Base-by-base conservation (phyloP, 257 asterid genomes). In the Salvia hispanica region DNA sequence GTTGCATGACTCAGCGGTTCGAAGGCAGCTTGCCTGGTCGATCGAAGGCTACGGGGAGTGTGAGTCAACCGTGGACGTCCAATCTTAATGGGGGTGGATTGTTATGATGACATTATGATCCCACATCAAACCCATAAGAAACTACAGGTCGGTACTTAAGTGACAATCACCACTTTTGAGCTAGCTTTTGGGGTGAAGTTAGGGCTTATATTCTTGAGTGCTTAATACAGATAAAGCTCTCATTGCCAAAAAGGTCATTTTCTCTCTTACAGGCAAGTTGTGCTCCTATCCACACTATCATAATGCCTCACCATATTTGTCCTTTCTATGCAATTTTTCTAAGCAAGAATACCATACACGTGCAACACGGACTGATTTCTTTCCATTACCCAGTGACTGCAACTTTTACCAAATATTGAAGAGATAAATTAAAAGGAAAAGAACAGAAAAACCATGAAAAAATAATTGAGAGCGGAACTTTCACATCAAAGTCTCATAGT, bases 401-500 rank as follows among this genome's bases (percentile, higher is more conserved):
- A 47, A 48, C 31, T 46, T 45, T 25, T 47, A 65, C 47, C 40
- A 50, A 58, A 64, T 69, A 21, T 44, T 36, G 21, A 44, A 18
- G 14, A 42, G 42, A 72, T 25, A 25, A 31, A 46, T 36, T 11
- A 33, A 12, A 9, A 14, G 45, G 40, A 55, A 62, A 15, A 44
- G 5, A 18, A 10, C 31, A 25, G 31, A 6, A 15, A 31, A 33
- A 61, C 15, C 40, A 0, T 46, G 60, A 47, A 3, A 45, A 42
- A 69, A 56, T 60, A 74, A 45, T 31, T 43, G 33, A 48, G 52
- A 37, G 34, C 6, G 50, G 7, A 66, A 44, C 39, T 63, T 72
- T 72, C 77, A 52, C 69, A 71, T 68, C 62, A 60, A 74, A 63
- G 21, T 18, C 64, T 48, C 53, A 53, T 40, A 45, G 45, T n/a